These are phyloP conservation scores for Dichotomopilus funicola DNA, from an alignment of 2,329 filamentous ascomycete genomes.

Conservation along the genomic window DNA sequence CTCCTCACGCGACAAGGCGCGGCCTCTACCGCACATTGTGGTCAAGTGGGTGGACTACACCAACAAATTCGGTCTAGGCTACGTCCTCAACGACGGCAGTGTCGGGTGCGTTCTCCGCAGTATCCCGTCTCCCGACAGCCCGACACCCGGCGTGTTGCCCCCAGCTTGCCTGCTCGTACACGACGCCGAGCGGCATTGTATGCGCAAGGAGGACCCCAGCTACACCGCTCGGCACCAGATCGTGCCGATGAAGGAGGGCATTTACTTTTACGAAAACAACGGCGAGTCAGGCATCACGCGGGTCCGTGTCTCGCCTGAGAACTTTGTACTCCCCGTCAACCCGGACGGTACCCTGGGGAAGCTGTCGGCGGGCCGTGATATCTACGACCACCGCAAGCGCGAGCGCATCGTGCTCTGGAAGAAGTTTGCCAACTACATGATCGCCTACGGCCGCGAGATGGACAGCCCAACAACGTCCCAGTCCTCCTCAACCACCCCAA, in stretches of 20 bases:
- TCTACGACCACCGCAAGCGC: conserved; percentile 59
- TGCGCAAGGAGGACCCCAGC: conserved; percentile 49
- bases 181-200: conserved; percentile 64
- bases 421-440: conserved; percentile 71
- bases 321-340: conserved; percentile 50
- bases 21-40: conserved; percentile 56
- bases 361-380: conserved; percentile 55
- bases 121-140: conserved; percentile 46
- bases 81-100: conserved; percentile 75
- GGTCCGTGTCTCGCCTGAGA: conserved; percentile 58
- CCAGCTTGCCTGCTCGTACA: conserved; percentile 67
- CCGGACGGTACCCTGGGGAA: conserved; percentile 55
- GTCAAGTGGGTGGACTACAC: conserved; percentile 87
- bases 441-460: conserved; percentile 66
- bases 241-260: conserved; percentile 55
- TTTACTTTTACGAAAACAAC: conserved; percentile 70
- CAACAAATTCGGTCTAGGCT: conserved; percentile 78
- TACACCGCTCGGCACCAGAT: conserved; percentile 55
- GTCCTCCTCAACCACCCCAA: not conserved
- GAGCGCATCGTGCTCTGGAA: conserved; percentile 64
- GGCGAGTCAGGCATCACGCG: conserved; percentile 56
- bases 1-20: conserved; percentile 45
- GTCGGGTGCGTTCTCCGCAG: conserved; percentile 63
- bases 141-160: conserved; percentile 48
- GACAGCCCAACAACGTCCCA: conserved; percentile 24